These are phyloP conservation scores for Diaporthe sp. DNA, from an alignment of 2,329 filamentous ascomycete species.

Conservation along the genomic window DNA sequence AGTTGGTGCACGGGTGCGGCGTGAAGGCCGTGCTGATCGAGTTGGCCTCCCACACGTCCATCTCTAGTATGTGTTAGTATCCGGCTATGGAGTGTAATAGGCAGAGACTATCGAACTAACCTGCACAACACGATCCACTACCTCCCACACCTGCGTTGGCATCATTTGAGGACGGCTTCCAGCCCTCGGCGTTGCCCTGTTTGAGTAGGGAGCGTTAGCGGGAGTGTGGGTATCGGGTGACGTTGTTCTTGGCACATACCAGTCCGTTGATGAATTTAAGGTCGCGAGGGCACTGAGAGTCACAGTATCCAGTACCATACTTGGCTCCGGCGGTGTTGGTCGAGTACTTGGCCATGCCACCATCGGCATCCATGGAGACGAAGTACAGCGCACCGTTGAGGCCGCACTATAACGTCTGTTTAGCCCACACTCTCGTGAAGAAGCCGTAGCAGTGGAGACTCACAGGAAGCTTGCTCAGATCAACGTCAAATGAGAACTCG, in stretches of 20 bases:
- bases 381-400: constrained; percentile 74
- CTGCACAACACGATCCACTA: constrained; percentile 66
- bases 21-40: constrained; percentile 70
- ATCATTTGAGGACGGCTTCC: constrained; percentile 64
- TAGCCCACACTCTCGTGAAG: constrained; percentile 52
- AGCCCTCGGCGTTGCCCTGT: constrained; percentile 57
- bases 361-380: constrained; percentile 47
- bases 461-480: constrained; percentile 72
- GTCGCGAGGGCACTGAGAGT: constrained; percentile 52
- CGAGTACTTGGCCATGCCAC: constrained; percentile 57
- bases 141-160: constrained; percentile 62
- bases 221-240: background rate
- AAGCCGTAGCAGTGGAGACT: constrained; percentile 57
- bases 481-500: constrained; percentile 77
- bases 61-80: constrained; percentile 53
- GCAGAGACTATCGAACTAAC: too few relatives aligned
- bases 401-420: constrained; percentile 59
- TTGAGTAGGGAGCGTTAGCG: background rate
- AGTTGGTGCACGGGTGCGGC: constrained; percentile 68
- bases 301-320: constrained; percentile 64
- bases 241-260: constrained; percentile 42
- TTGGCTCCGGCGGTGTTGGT: constrained; percentile 56
- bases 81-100: too few relatives aligned
- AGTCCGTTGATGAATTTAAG: constrained; percentile 60
- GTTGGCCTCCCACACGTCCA: constrained; percentile 72